Conservation (phyloP, 805 yeast species). For the Limtongia smithiae region DNA sequence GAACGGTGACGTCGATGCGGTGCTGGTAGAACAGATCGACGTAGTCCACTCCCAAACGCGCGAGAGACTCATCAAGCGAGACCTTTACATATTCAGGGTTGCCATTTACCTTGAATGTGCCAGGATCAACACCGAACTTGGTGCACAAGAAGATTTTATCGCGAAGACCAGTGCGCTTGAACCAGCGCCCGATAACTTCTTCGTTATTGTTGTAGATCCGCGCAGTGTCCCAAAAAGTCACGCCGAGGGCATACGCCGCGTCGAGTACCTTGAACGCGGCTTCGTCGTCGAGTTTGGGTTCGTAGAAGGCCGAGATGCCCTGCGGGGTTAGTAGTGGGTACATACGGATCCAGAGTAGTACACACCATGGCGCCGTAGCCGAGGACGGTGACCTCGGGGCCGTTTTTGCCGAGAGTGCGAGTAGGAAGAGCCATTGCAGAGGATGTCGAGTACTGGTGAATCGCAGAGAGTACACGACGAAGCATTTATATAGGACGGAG, state of each 20-base stretch:
- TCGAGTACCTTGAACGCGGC: constrained; percentile 51
- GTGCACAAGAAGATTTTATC: constrained; percentile 54
- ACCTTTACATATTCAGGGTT: constrained; percentile 21
- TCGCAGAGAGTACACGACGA: too few species aligned
- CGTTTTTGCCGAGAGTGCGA: constrained; percentile 14
- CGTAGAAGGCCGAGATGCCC: constrained; percentile 26
- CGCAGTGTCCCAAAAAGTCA: constrained; percentile 59
- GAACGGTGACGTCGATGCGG: constrained; percentile 56
- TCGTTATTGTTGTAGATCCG: constrained; percentile 65
- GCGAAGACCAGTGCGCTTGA: constrained; percentile 44
- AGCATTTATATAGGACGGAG: too few species aligned
- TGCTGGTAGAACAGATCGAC: constrained; percentile 68
- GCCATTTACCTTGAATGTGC: constrained; percentile 35
- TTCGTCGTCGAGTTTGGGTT: constrained; percentile 38
- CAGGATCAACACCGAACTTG: constrained; percentile 51
- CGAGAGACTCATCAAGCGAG: constrained; percentile 20
- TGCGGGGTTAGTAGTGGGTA: background rate
- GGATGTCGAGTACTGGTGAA: too few species aligned
- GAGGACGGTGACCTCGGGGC: constrained; percentile 19
- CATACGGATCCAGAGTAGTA: background rate
- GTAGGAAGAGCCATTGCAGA: too few species aligned
- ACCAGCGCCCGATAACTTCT: constrained; percentile 51
- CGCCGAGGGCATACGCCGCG: constrained; percentile 47
- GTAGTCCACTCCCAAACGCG: constrained; percentile 17
- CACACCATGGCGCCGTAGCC: constrained; percentile 23